Evolutionary conservation across 208 protist species (phyloP).

Genomic region (Leishmania major): DNA sequence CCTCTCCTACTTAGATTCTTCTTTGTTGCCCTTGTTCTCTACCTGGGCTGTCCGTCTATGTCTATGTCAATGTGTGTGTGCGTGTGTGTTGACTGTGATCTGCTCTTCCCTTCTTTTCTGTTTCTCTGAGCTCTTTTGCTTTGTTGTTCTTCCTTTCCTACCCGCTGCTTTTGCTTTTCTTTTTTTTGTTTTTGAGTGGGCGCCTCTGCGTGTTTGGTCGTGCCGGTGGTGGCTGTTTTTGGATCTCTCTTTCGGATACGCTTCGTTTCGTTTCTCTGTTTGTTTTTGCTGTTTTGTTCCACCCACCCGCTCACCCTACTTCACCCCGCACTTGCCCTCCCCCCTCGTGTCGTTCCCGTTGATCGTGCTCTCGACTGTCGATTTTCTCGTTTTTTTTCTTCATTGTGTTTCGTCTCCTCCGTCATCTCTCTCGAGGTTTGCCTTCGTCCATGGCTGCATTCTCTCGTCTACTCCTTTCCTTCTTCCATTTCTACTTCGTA

Average conservation of each 20-base stretch:
- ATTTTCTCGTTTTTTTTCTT: background rate
- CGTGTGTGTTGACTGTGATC: background rate
- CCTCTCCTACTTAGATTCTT: background rate
- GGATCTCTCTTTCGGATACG: background rate
- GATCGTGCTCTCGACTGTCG: background rate
- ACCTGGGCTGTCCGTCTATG: background rate
- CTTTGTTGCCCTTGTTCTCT: background rate
- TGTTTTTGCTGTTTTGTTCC: background rate
- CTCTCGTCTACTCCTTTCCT: background rate
- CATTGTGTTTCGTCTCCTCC: background rate
- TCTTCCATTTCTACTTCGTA: background rate
- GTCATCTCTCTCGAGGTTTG: background rate
- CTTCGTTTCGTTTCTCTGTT: background rate
- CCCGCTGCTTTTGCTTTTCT: background rate
- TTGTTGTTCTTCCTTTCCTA: background rate
- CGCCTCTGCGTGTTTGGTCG: background rate
- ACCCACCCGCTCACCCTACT: too few relatives aligned
- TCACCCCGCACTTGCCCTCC: too few relatives aligned
- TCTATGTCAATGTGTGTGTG: slow-evolving; percentile 4
- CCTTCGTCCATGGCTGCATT: background rate
- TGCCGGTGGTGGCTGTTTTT: background rate
- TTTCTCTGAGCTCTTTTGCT: background rate
- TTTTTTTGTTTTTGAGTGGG: background rate
- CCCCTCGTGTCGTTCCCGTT: background rate
- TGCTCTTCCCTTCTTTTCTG: too few relatives aligned